These are phyloP conservation scores for Carpinus viminea DNA, from an alignment of 306 rosid species.

Conservation along the genomic window DNA sequence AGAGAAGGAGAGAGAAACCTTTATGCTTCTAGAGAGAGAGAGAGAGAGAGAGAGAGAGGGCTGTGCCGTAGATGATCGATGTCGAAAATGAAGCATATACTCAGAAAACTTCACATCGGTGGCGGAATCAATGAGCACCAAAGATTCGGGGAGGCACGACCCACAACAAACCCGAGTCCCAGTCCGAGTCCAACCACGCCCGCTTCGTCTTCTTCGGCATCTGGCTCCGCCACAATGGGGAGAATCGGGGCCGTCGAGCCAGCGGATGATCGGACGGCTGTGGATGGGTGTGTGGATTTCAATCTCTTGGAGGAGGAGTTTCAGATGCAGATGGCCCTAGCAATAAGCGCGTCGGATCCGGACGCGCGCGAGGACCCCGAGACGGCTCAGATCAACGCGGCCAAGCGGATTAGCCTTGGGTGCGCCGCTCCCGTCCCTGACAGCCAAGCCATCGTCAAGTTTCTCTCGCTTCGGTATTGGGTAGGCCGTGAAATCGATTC, in stretches of 20 bases:
- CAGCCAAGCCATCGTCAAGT: constrained; percentile 53
- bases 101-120: constrained; percentile 97
- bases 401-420: constrained; percentile 96
- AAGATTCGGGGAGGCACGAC: constrained; percentile 45
- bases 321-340: constrained; percentile 97
- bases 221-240: constrained; percentile 47
- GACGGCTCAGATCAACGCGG: constrained; percentile 98
- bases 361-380: constrained; percentile 70
- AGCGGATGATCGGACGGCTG: constrained; percentile 46
- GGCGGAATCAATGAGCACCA: constrained; percentile 68
- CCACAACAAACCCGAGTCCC: constrained; percentile 33
- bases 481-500: constrained; percentile 33
- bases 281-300: constrained; percentile 46
- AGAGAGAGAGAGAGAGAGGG: background rate
- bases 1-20: background rate
- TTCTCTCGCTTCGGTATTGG: constrained; percentile 83
- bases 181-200: constrained; percentile 34
- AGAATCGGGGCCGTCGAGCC: constrained; percentile 42
- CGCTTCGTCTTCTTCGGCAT: constrained; percentile 30
- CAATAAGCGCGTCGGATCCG: constrained; percentile 94
- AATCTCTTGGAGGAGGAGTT: constrained; percentile 88
- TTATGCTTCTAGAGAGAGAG: background rate
- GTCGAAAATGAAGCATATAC: constrained; percentile 96
- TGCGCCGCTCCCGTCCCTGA: constrained; percentile 55
- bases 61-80: constrained; percentile 61